Evolutionary conservation across 2,329 filamentous ascomycete genomes (phyloP), one percentile per base, ranked within the genome.

Genomic region (Microsporum ferrugineum): DNA sequence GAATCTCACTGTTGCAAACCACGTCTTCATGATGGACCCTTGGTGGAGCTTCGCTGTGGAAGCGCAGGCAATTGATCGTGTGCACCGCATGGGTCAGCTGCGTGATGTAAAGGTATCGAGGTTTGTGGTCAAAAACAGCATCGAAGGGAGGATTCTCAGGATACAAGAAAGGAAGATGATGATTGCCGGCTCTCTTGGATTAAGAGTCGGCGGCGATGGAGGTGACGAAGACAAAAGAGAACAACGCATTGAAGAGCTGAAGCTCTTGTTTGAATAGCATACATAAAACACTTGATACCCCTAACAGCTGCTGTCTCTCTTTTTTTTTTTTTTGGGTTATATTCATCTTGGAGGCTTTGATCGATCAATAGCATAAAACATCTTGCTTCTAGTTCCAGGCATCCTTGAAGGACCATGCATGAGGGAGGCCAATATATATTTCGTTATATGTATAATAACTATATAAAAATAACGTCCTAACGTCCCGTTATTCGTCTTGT

Each of bases 41-140:
- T 99, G 94, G 94, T 99, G 94, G 94, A 95, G 89, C 71, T 99
- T 92, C 74, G 91, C 94, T 0, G 87, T 97, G 10, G 94, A 99
- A 75, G 90, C 91, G 3, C 94, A 99, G 75, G 94, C 94, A 6
- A 97, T 99, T 69, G 94, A 99, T 76, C 89, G 94, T 0, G 91
- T 99, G 38, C 94, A 99, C 77, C 85, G 94, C 6, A 96, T 99
- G 89, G 94, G 94, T 0, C 94, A 99, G 73, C 85, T 88, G 57
- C 82, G 85, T 14, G 88, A 92, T 68, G 94, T 99, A 1, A 84
- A 85, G 61, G 91, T 99, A 0, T 87, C 87, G 67, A 80, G 94
- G 33, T 97, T 97, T 70, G 88, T 99, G 62, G 88, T 95, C 0
- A 87, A 88, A 73, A 85, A 87, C 55, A 96, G 90, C 65, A 95